A percentile compares a stretch with the other conserved stretches of the same genome.
These are phyloP conservation scores for Rhodotorula sp. DNA, from an alignment of 1,284 basidiomycete genomes.

Conservation along the genomic window DNA sequence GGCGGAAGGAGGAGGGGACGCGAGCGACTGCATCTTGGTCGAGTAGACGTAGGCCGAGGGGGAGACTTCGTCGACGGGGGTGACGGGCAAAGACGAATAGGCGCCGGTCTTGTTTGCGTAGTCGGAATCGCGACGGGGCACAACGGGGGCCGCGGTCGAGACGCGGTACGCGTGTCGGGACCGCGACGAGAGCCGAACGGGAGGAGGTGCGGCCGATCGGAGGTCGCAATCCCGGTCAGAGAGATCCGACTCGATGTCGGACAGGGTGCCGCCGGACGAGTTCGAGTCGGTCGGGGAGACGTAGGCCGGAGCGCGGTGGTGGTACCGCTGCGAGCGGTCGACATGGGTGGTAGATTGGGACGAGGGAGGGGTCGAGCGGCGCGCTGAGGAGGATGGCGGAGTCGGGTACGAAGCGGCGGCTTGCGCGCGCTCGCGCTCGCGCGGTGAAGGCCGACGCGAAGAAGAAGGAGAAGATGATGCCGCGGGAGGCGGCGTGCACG, in stretches of 20 bases:
- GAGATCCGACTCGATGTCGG: constrained; percentile 29
- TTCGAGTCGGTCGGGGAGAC: constrained; percentile 26
- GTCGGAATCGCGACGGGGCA: constrained; percentile 1
- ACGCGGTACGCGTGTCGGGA: not conserved
- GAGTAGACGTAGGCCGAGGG: constrained; percentile 16
- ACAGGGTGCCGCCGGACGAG: constrained; percentile 33
- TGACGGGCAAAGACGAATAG: constrained; percentile 27
- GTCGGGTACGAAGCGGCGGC: constrained; percentile 10
- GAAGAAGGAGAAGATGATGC: not conserved
- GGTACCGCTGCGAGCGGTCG: constrained; percentile 8
- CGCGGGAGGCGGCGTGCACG: not conserved
- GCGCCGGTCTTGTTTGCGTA: not conserved
- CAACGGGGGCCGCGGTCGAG: not conserved
- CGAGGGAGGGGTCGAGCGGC: not conserved
- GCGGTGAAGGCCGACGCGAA: not conserved
- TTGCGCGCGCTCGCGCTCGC: not conserved
- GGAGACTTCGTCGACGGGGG: constrained; percentile 35
- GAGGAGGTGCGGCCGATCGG: not conserved
- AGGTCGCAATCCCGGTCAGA: constrained; percentile 22
- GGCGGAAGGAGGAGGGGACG: not conserved
- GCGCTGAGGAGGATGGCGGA: constrained; percentile 5
- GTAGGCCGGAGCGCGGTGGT: not conserved
- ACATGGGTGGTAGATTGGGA: not conserved
- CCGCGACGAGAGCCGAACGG: constrained; percentile 5
- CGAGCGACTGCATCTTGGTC: not conserved